Base-by-base conservation (phyloP, 2,329 filamentous ascomycete species). In the Diaporthe batatas region DNA sequence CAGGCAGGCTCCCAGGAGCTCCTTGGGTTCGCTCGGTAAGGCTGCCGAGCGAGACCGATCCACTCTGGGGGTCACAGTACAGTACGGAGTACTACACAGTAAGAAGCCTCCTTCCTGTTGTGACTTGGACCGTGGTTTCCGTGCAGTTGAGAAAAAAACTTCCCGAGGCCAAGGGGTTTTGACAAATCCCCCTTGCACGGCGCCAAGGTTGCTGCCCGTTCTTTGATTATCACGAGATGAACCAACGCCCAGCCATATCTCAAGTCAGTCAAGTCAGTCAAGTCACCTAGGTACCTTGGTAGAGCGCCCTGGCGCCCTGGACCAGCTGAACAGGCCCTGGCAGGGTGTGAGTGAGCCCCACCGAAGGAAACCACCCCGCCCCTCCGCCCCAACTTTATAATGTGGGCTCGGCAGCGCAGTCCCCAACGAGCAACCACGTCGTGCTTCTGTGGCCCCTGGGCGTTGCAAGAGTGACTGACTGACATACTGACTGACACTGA, bases 351-450 rank as follows among this genome's bases (percentile, higher is more conserved):
- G 32, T 23, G n/a, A 57, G n/a, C 21, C 62, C 62, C 62, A 29
- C 47, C 44, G 4, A 18, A 12, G 32, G 12, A 51, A 65, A 51
- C 44, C 44, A 29, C 44, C 62, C 29, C 62, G 62, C 29, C 44
- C 42, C 29, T 36, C 58, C 42, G 42, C 32, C 44, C 8, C 44
- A 67, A 67, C 62, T 39, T 47, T 67, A 67, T 67, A 67, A 67
- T 67, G 62, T 67, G 62, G 62, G 32, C 47, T 53, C 62, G 29
- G 47, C 62, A 67, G 62, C 47, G 62, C 62, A 39, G 59, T n/a
- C 29, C 29, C 23, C 44, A 51, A 32, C 12, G 12, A 51, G 16
- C 42, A 49, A 49, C 42, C 59, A 51, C 42, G 18, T 65, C 55
- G 12, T 2, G n/a, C n/a, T n/a, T n/a, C n/a, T n/a, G n/a, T n/a